Percentiles rank a stretch among this genome's conserved stretches.
Evolutionary conservation across 805 yeast species (phyloP).

Genomic region (Candida awuae): DNA sequence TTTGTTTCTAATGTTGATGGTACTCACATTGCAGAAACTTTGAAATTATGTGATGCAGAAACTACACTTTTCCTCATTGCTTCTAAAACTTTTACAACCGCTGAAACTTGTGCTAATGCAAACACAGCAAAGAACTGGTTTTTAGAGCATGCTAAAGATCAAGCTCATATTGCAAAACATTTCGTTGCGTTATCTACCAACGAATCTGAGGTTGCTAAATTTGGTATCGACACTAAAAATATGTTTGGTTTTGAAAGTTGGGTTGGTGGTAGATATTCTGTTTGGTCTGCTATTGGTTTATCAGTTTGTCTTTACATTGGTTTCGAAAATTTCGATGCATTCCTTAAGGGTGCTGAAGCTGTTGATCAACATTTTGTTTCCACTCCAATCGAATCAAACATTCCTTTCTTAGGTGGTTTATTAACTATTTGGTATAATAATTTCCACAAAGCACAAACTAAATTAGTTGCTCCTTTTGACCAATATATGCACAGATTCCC

Average conservation of each 20-base stretch:
- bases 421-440: slow-evolving; percentile 97
- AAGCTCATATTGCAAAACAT: slow-evolving; percentile 83
- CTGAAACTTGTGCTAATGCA: slow-evolving; percentile 96
- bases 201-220: slow-evolving; percentile 81
- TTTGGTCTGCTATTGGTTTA: slow-evolving; percentile 98
- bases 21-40: slow-evolving; percentile 88
- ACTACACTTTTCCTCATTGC: slow-evolving; percentile 90
- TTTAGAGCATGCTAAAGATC: slow-evolving; percentile 50
- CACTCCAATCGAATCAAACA: slow-evolving; percentile 83
- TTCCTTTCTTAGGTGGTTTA: slow-evolving; percentile 89
- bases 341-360: slow-evolving; percentile 97
- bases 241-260: slow-evolving; percentile 98
- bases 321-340: slow-evolving; percentile 82
- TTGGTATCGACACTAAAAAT: slow-evolving; percentile 95
- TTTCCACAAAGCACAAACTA: slow-evolving; percentile 97
- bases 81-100: slow-evolving; percentile 97
- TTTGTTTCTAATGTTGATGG: slow-evolving; percentile 99
- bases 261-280: slow-evolving; percentile 99
- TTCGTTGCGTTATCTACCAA: slow-evolving; percentile 95
- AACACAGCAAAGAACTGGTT: slow-evolving; percentile 94
- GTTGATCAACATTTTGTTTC: slow-evolving; percentile 83
- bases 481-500: slow-evolving; percentile 99
- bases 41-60: slow-evolving; percentile 74
- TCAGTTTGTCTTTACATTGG: slow-evolving; percentile 95
- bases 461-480: slow-evolving; percentile 96